phyloP scores from a whole-genome alignment of 2,329 filamentous ascomycete genomes.

The Xylaria sp. region DNA sequence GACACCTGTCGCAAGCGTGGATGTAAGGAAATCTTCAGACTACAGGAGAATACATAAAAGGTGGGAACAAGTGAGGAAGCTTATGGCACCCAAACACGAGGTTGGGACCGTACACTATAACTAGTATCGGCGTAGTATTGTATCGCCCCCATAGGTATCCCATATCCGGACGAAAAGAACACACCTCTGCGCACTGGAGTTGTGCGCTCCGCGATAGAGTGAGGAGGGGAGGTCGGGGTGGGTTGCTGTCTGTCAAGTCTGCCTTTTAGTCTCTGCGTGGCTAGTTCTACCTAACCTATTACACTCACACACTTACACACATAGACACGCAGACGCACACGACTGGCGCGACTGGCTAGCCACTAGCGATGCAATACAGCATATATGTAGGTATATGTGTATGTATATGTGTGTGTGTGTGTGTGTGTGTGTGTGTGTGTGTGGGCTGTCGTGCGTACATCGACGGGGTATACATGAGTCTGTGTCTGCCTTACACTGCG shows the following conservation, averaged over 20 bases:
- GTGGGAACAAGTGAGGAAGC: background rate
- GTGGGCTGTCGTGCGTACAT: conserved; percentile 20
- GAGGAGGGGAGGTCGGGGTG: background rate
- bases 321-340: conserved; percentile 14
- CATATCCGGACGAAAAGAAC: background rate
- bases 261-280: background rate
- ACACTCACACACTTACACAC: conserved; percentile 6
- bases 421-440: conserved; percentile 10
- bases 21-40: too few species aligned
- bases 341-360: conserved; percentile 23
- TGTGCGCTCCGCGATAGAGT: conserved; percentile 31
- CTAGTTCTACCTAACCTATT: background rate
- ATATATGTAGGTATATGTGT: background rate
- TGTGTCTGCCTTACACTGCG: conserved; percentile 19
- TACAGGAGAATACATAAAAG: too few species aligned
- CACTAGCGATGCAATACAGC: conserved; percentile 29
- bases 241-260: conserved; percentile 9
- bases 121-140: background rate
- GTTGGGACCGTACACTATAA: background rate
- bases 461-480: background rate
- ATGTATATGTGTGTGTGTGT: conserved; percentile 22
- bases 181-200: conserved; percentile 23
- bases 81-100: conserved; percentile 18
- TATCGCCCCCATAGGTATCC: background rate
- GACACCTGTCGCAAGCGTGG: too few species aligned